These are phyloP conservation scores for Kodamaea neixiangensis DNA, from an alignment of 805 yeast species.

Conservation along the genomic window DNA sequence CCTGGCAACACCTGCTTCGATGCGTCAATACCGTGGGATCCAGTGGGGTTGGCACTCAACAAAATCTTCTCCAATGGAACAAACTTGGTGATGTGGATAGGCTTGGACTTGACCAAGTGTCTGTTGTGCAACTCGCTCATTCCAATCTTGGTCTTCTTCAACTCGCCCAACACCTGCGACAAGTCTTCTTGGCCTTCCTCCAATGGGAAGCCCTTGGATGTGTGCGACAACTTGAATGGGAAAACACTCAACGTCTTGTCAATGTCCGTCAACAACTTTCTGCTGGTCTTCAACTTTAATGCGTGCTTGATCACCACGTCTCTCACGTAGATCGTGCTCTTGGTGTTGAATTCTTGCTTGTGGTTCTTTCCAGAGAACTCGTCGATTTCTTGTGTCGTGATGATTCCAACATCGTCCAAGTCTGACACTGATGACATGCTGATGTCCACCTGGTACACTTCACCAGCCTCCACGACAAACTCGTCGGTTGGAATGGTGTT, in stretches of 20 bases:
- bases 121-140: slow-evolving; percentile 77
- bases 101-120: slow-evolving; percentile 72
- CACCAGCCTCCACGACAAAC: slow-evolving; percentile 73
- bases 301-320: slow-evolving; percentile 83
- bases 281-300: slow-evolving; percentile 72
- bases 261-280: slow-evolving; percentile 66
- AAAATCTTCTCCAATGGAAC: slow-evolving; percentile 69
- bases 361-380: slow-evolving; percentile 63
- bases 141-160: slow-evolving; percentile 63
- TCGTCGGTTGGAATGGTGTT: slow-evolving; percentile 65
- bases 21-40: slow-evolving; percentile 66
- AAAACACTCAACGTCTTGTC: slow-evolving; percentile 80
- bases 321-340: slow-evolving; percentile 75
- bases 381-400: slow-evolving; percentile 69
- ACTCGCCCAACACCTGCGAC: slow-evolving; percentile 33
- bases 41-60: slow-evolving; percentile 65
- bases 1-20: slow-evolving; percentile 69
- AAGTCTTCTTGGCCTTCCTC: slow-evolving; percentile 39
- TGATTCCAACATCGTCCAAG: slow-evolving; percentile 59
- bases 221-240: slow-evolving; percentile 84
- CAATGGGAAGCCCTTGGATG: slow-evolving; percentile 60
- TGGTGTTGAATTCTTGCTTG: slow-evolving; percentile 53
- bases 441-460: slow-evolving; percentile 83
- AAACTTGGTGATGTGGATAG: slow-evolving; percentile 71
- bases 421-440: slow-evolving; percentile 69